Percentiles rank a stretch among this genome's conserved stretches.
Conservation (phyloP, 2,329 filamentous ascomycete species). For the Daldinia eschscholtzii region DNA sequence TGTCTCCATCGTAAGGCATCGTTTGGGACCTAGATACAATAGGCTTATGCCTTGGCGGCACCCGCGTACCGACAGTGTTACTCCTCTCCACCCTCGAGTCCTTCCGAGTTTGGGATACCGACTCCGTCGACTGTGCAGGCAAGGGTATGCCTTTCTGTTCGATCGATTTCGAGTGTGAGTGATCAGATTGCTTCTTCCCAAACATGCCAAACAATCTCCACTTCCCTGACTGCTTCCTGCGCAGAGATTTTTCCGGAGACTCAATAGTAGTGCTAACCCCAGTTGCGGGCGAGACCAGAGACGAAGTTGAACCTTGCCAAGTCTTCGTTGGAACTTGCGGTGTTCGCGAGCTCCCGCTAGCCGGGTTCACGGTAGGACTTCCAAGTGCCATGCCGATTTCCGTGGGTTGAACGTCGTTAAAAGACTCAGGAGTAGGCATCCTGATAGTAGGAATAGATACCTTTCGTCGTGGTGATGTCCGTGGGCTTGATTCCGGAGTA, state of each 20-base stretch:
- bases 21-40: conserved; percentile 60
- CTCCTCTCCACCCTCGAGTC: conserved; percentile 53
- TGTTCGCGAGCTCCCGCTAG: conserved; percentile 44
- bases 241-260: conserved; percentile 47
- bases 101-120: conserved; percentile 33
- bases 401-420: conserved; percentile 56
- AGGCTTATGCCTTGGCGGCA: conserved; percentile 58
- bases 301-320: conserved; percentile 33
- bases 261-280: conserved; percentile 41
- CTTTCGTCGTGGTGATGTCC: conserved; percentile 49
- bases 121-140: conserved; percentile 36
- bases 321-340: conserved; percentile 36
- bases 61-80: conserved; percentile 53
- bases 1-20: conserved; percentile 51
- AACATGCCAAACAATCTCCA: conserved; percentile 72
- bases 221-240: conserved; percentile 65
- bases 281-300: conserved; percentile 43
- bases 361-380: conserved; percentile 68
- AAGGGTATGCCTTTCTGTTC: conserved; percentile 41
- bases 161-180: conserved; percentile 40
- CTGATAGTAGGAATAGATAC: conserved; percentile 53
- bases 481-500: conserved; percentile 59
- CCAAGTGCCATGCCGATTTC: conserved; percentile 81
- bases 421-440: conserved; percentile 60
- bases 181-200: conserved; percentile 58